Conservation (phyloP, 768 basidiomycete species). For the Artomyces pyxidatus region DNA sequence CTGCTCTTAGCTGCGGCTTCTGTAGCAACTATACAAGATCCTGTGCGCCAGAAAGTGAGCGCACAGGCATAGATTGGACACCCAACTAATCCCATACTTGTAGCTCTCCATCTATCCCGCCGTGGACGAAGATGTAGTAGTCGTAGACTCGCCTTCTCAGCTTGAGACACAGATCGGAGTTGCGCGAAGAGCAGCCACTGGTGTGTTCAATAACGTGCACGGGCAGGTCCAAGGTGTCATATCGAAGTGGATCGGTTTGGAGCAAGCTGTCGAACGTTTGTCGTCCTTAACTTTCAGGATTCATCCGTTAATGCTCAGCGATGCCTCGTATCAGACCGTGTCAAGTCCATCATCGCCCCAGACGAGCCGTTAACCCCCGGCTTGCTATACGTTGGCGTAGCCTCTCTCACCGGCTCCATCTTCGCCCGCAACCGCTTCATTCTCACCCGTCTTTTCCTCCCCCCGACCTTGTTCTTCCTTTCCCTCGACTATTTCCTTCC, state of each 20-base stretch:
- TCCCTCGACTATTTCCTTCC: conserved; percentile 85
- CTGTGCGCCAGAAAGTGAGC: conserved; percentile 17
- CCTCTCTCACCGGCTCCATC: conserved; percentile 83
- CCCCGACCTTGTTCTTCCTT: conserved; percentile 62
- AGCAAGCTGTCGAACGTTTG: conserved; percentile 80
- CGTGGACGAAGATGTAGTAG: conserved; percentile 50
- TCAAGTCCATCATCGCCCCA: conserved; percentile 75
- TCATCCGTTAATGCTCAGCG: neutral
- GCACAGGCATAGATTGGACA: neutral
- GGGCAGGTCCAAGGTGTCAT: conserved; percentile 64
- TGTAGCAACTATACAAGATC: conserved; percentile 12
- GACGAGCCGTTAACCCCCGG: conserved; percentile 83
- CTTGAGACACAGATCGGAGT: conserved; percentile 73
- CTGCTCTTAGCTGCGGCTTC: conserved; percentile 8
- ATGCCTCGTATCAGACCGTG: conserved; percentile 43
- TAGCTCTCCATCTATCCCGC: conserved; percentile 83
- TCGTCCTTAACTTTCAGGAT: conserved; percentile 11
- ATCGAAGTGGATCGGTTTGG: conserved; percentile 78
- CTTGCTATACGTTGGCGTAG: conserved; percentile 83
- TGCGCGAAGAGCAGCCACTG: conserved; percentile 52
- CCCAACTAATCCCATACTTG: neutral
- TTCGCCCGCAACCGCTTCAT: conserved; percentile 71
- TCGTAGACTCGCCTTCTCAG: conserved; percentile 66
- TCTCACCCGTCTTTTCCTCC: conserved; percentile 62
- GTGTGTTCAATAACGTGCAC: conserved; percentile 49